Conservation (phyloP, 129 eudicot genomes). For the Artemisia argyi region DNA sequence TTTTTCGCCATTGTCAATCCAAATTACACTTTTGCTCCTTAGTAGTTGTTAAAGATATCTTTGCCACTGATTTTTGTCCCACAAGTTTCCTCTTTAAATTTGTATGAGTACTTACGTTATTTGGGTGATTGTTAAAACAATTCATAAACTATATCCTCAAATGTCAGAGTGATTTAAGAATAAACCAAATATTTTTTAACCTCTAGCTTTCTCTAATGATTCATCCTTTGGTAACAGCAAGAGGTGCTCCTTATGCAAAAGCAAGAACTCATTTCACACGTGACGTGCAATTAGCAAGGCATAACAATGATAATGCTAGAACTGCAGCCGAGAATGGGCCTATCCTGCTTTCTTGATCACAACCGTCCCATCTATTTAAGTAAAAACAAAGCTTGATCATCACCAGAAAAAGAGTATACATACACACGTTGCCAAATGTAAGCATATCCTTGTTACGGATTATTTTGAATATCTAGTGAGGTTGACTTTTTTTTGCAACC, state of each 20-base stretch:
- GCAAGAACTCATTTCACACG: slow-evolving; percentile 72
- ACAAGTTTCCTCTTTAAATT: not conserved
- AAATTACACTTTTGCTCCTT: not conserved
- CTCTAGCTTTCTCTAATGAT: not conserved
- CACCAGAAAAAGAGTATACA: slow-evolving; percentile 14
- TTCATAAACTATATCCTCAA: slow-evolving; percentile 4
- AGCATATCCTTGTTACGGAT: slow-evolving; percentile 13
- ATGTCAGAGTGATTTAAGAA: not conserved
- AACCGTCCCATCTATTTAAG: not conserved
- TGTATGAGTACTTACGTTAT: not conserved
- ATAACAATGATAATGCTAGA: slow-evolving; percentile 60
- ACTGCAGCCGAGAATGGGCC: slow-evolving; percentile 96
- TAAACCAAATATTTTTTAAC: not conserved
- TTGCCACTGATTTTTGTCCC: not conserved
- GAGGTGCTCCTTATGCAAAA: slow-evolving; percentile 96
- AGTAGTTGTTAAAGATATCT: not conserved
- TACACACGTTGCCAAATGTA: slow-evolving; percentile 18
- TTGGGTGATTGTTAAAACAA: not conserved
- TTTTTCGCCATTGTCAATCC: not conserved
- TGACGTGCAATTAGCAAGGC: slow-evolving; percentile 78
- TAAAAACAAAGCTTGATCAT: slow-evolving; percentile 1
- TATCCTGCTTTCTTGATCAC: slow-evolving; percentile 66
- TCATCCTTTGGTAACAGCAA: slow-evolving; percentile 45
- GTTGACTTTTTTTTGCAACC: slow-evolving; percentile 26
- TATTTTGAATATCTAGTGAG: slow-evolving; percentile 25